A percentile compares a stretch with the other conserved stretches of the same genome.
Conservation (phyloP, 306 rosid species). For the Elaeagnus macrophylla region DNA sequence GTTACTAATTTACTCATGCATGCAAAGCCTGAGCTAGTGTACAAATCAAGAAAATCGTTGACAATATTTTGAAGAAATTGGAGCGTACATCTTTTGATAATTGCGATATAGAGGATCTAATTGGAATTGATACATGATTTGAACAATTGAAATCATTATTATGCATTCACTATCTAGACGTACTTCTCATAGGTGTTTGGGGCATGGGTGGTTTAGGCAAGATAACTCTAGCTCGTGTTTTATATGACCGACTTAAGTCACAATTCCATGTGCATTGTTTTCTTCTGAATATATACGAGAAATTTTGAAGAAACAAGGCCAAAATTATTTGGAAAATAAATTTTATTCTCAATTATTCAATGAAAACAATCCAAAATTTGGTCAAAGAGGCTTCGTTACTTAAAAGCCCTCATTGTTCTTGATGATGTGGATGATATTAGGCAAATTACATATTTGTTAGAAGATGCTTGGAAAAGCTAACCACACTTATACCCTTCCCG, state of each 20-base stretch:
- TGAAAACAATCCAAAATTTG: too few species aligned
- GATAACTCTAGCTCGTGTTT: slow-evolving; percentile 25
- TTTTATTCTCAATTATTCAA: too few species aligned
- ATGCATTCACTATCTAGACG: not conserved
- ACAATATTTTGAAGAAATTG: too few species aligned
- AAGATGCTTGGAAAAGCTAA: not conserved
- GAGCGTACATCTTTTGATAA: too few species aligned
- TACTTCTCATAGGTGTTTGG: slow-evolving; percentile 22
- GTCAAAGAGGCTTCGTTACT: too few species aligned
- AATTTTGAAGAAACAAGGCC: slow-evolving; percentile 2
- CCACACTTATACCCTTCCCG: not conserved
- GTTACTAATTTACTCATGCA: too few species aligned
- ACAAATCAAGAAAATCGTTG: too few species aligned
- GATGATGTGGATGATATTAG: slow-evolving; percentile 20
- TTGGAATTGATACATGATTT: slow-evolving; percentile 19
- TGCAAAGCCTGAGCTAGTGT: too few species aligned
- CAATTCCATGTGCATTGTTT: slow-evolving; percentile 20
- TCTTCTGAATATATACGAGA: slow-evolving; percentile 26
- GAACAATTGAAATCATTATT: not conserved
- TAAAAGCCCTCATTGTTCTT: slow-evolving; percentile 20
- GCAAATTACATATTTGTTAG: slow-evolving; percentile 19
- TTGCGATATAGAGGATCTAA: not conserved
- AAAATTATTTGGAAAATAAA: slow-evolving; percentile 6
- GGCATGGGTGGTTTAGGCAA: slow-evolving; percentile 29
- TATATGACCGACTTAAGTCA: not conserved